These are phyloP conservation scores for Eimeria necatrix DNA, from an alignment of 169 alveolate genomes.

Conservation along the genomic window DNA sequence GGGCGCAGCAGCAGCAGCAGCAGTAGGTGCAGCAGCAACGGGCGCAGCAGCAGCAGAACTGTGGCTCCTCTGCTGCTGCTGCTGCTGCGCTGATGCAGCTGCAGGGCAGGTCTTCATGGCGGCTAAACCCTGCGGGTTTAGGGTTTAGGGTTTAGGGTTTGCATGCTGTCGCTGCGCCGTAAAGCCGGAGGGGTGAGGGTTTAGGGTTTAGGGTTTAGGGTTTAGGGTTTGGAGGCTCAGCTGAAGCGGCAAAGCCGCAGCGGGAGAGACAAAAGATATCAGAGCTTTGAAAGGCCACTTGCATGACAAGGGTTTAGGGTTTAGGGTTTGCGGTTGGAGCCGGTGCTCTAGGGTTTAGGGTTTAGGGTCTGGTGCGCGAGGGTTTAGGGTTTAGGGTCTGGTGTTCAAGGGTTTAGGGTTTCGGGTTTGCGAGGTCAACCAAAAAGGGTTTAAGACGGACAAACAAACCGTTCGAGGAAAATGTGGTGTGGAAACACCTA, in stretches of 20 bases:
- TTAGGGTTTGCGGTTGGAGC: too few relatives aligned
- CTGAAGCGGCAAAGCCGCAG: too few relatives aligned
- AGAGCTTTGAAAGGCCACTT: too few relatives aligned
- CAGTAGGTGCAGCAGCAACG: background rate
- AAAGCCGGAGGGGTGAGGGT: background rate
- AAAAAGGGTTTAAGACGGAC: slow-evolving; percentile 17
- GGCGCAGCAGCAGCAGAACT: background rate
- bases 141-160: background rate
- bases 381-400: slow-evolving; percentile 35
- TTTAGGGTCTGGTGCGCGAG: too few relatives aligned
- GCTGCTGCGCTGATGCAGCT: background rate
- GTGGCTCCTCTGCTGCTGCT: background rate
- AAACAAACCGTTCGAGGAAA: background rate
- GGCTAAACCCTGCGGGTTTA: background rate
- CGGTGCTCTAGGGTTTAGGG: too few relatives aligned
- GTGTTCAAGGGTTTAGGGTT: slow-evolving; percentile 36
- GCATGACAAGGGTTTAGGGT: too few relatives aligned
- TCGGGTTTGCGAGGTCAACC: slow-evolving; percentile 42
- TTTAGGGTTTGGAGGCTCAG: slow-evolving; percentile 50
- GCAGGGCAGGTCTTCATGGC: background rate
- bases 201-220: slow-evolving; percentile 42
- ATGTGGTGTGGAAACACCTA: background rate
- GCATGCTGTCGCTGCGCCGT: background rate
- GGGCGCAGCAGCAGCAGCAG: background rate
- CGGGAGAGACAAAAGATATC: too few relatives aligned